Evolutionary conservation across 805 yeast genomes (phyloP), one percentile per base, ranked within the genome.

Genomic region (Pichia phayaonensis): DNA sequence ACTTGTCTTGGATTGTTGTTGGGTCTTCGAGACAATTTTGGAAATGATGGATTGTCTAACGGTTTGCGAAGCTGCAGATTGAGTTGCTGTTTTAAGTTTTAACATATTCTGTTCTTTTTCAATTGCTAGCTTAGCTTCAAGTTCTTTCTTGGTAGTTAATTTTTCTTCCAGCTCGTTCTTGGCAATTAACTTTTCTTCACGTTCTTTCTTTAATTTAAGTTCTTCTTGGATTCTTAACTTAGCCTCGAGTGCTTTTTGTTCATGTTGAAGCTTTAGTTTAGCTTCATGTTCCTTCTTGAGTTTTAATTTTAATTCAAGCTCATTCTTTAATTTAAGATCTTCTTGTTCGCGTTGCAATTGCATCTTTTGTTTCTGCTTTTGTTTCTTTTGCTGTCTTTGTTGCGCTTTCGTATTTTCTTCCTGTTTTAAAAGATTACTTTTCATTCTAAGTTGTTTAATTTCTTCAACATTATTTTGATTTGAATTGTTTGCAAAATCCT

Each of bases 1-100:
- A 12, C 52, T 48, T 8, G 47, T 46, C 42, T 51, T 48, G 36
- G 53, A 42, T 46, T 48, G 42, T 39, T 46, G 38, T 40, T 51
- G 44, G 11, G 42, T 34, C 38, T 45, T 38, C 16, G 29, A 24
- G 6, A 21, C 15, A 23, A 26, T 24, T 16, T n/a, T 8, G 5
- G 44, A 29, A 23, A 39, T 18, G 3, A 15, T 40, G 6, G 27
- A 11, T 29, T 48, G 45, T 21, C 44, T 26, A 13, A n/a, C 15
- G 8, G n/a, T 20, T 18, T 34, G 27, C 10, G 27, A 11, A 39
- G 22, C 43, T 2, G 45, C 45, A 34, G 20, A 16, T n/a, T n/a
- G 38, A 16, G 20, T 34, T 34, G 20, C 22, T 12, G 22, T 16
- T 20, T 39, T 39, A 20, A 34, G 18, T 34, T 34, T 34, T 5